Base-by-base conservation (phyloP, 2,329 filamentous ascomycete species). In the Diaporthe vexans region DNA sequence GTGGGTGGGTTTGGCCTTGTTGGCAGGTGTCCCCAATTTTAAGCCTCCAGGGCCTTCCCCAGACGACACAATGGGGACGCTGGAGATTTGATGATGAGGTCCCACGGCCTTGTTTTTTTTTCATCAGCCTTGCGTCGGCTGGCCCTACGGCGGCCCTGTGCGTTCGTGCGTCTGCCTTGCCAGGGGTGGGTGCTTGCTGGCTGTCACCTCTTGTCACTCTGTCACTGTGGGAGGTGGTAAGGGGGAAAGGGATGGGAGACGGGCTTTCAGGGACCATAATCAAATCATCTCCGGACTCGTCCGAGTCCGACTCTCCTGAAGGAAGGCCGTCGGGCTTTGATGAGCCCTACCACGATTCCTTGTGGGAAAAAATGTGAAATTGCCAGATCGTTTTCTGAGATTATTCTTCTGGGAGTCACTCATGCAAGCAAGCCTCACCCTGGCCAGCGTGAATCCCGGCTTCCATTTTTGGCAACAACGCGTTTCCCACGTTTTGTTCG, bases 211-310 rank as follows among this genome's bases (percentile, higher is more conserved):
- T 43, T 43, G 40, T 43, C 13, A 43, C 40, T 43, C 59, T 37
- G 51, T 68, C 63, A 68, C 61, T 19, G 46, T 51, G 48, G 29
- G 17, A 48, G n/a, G 17, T 4, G 48, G 48, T 40, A 54, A 68
- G 40, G 63, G 63, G 63, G 33, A 40, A 40, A 21, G 37, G 57
- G 29, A 10, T 51, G 24, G 46, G n/a, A 46, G 29, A 29, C 52
- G 56, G 56, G 21, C 24, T 4, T 19, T n/a, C n/a, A 65, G 52
- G 51, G 48, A 59, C 57, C 73, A 63, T 59, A 17, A 73, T 56
- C 24, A 59, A 15, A 74, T 65, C 37, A 75, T 73, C 73, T 73
- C 73, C 73, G 73, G 73, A 67, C 73, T 43, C 71, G 51, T 69
- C 65, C 48, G 43, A 56, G 35, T 63, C 68, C 29, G n/a, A 67